Evolutionary conservation across 2,329 filamentous ascomycete genomes (phyloP).

Genomic region (Aureobasidium zeae): DNA sequence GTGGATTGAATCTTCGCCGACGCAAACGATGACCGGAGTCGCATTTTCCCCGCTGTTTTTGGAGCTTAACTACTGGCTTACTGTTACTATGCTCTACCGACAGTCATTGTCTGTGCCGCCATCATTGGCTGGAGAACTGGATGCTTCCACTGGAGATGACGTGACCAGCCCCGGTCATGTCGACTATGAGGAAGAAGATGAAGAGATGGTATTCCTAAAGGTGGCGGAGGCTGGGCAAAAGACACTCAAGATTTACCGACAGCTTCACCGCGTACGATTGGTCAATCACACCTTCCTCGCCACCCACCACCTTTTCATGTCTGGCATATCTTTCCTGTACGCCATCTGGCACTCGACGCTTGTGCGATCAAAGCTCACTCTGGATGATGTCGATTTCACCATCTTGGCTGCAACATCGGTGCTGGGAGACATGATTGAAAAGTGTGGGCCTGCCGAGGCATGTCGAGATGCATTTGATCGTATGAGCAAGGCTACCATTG

Average conservation of each 20-base stretch:
- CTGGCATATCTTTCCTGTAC: slow-evolving; percentile 87
- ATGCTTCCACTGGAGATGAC: slow-evolving; percentile 44
- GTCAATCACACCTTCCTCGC: slow-evolving; percentile 96
- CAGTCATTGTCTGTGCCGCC: slow-evolving; percentile 77
- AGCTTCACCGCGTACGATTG: slow-evolving; percentile 75
- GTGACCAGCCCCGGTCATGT: slow-evolving; percentile 45
- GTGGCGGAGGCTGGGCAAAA: slow-evolving; percentile 92
- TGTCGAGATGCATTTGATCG: slow-evolving; percentile 91
- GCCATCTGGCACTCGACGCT: slow-evolving; percentile 93
- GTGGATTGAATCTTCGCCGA: slow-evolving; percentile 79
- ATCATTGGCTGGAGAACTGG: slow-evolving; percentile 70
- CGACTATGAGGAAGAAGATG: slow-evolving; percentile 61
- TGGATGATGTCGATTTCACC: slow-evolving; percentile 97
- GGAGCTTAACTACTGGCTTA: slow-evolving; percentile 96
- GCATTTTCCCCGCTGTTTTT: slow-evolving; percentile 83
- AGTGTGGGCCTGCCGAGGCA: slow-evolving; percentile 88
- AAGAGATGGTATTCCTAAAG: slow-evolving; percentile 86
- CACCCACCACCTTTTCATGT: slow-evolving; percentile 95
- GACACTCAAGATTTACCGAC: slow-evolving; percentile 80
- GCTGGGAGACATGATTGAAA: slow-evolving; percentile 81
- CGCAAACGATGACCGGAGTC: slow-evolving; percentile 70
- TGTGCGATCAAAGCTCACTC: slow-evolving; percentile 74
- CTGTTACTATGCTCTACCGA: slow-evolving; percentile 88
- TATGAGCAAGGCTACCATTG: slow-evolving; percentile 89
- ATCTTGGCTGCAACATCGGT: slow-evolving; percentile 89